Evolutionary conservation across 2,329 filamentous ascomycete genomes (phyloP).

Genomic region (Rhynchosporium secalis): DNA sequence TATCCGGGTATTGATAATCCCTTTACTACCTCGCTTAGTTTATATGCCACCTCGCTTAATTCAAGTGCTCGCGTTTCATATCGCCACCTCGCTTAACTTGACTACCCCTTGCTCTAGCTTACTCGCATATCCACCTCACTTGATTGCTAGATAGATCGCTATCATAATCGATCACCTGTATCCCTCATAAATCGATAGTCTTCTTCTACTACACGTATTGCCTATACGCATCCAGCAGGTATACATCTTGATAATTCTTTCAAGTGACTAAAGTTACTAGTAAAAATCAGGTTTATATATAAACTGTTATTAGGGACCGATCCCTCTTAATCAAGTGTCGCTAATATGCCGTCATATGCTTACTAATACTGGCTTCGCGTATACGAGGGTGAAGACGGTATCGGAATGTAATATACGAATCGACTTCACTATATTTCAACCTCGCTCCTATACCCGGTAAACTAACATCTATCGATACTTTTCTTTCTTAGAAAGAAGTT

Average conservation of each 20-base stretch:
- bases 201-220: too few species aligned
- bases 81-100: slow-evolving; percentile 2
- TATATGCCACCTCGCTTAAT: neutral
- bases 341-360: slow-evolving; percentile 12
- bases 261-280: neutral
- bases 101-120: neutral
- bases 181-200: too few species aligned
- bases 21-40: neutral
- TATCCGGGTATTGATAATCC: neutral
- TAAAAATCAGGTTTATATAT: neutral
- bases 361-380: slow-evolving; percentile 25
- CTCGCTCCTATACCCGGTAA: slow-evolving; percentile 21
- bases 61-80: neutral
- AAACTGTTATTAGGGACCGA: neutral
- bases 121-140: slow-evolving; percentile 5
- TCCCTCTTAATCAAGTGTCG: neutral
- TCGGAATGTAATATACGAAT: slow-evolving; percentile 20
- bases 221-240: slow-evolving; percentile 2
- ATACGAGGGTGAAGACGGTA: slow-evolving; percentile 19
- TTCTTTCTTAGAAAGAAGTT: slow-evolving; percentile 23
- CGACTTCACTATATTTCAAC: slow-evolving; percentile 24
- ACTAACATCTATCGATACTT: slow-evolving; percentile 25
- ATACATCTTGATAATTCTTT: slow-evolving; percentile 5
- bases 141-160: neutral
- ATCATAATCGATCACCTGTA: too few species aligned